Conservation (phyloP, 2,329 filamentous ascomycete species). For the Aspergillus sp. region DNA sequence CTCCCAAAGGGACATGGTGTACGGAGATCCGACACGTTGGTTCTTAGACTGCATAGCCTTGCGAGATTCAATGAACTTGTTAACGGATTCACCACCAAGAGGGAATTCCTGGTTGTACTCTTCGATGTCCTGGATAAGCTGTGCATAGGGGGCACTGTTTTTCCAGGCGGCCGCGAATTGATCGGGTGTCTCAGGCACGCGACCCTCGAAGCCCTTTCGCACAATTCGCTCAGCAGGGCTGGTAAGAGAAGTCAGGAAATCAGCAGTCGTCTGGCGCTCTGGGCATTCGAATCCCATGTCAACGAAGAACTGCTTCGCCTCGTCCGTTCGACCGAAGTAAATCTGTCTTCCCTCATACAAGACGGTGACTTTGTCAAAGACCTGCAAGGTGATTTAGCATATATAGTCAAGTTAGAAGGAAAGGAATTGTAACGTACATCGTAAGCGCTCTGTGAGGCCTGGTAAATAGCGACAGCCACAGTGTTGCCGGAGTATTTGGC, state of each 20-base stretch:
- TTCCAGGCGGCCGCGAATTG: conserved; percentile 64
- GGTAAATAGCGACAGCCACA: conserved; percentile 59
- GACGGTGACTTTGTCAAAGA: conserved; percentile 72
- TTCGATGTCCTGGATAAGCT: conserved; percentile 45
- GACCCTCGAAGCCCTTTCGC: conserved; percentile 60
- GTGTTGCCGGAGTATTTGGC: conserved; percentile 52
- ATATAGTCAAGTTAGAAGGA: background rate
- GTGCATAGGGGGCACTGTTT: conserved; percentile 49
- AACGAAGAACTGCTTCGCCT: conserved; percentile 67
- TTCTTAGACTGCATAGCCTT: conserved; percentile 45
- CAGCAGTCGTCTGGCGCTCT: conserved; percentile 66
- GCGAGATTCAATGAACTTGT: conserved; percentile 43
- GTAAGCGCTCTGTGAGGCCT: conserved; percentile 49
- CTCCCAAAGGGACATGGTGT: conserved; percentile 73
- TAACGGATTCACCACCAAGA: conserved; percentile 42
- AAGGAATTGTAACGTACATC: conserved; percentile 38
- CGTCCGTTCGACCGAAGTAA: conserved; percentile 66
- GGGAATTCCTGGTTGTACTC: conserved; percentile 45
- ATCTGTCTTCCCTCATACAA: conserved; percentile 76
- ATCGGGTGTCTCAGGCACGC: conserved; percentile 66
- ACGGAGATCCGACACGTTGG: conserved; percentile 70
- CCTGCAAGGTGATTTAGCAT: conserved; percentile 35
- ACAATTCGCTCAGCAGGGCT: conserved; percentile 62
- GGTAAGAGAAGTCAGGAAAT: conserved; percentile 71
- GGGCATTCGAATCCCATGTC: conserved; percentile 70